Evolutionary conservation across 2,329 filamentous ascomycete species (phyloP).

Genomic region (Beauveria sp.): DNA sequence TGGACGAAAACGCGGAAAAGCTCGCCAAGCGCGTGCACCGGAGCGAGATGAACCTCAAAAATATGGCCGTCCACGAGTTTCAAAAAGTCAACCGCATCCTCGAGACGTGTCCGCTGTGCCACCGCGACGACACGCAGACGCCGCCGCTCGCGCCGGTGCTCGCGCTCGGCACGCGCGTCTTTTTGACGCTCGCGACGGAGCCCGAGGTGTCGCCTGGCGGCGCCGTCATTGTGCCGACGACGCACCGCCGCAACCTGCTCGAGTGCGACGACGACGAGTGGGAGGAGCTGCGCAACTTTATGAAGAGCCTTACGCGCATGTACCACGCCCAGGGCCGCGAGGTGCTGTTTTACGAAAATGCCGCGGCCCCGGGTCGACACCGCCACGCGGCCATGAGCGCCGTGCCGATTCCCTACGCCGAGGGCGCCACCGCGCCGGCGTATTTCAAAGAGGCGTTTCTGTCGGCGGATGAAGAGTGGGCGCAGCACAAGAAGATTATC

Average conservation of each 20-base stretch:
- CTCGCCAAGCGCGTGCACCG: constrained; percentile 82
- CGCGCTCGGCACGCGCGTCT: constrained; percentile 78
- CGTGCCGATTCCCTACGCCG: constrained; percentile 79
- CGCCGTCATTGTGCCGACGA: constrained; percentile 80
- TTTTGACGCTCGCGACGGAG: constrained; percentile 79
- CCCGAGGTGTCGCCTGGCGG: constrained; percentile 80
- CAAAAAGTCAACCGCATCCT: constrained; percentile 83
- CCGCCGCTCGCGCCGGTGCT: constrained; percentile 79
- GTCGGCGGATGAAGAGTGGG: constrained; percentile 83
- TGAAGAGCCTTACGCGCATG: constrained; percentile 91
- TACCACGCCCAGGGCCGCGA: constrained; percentile 90
- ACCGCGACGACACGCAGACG: constrained; percentile 71
- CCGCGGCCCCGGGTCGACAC: constrained; percentile 68
- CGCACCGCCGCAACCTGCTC: constrained; percentile 83
- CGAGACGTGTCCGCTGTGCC: constrained; percentile 82
- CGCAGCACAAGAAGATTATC: constrained; percentile 89
- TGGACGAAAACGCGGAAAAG: constrained; percentile 92
- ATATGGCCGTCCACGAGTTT: constrained; percentile 78
- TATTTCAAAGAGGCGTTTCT: constrained; percentile 96
- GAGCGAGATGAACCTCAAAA: constrained; percentile 80
- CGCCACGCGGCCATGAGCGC: constrained; percentile 79
- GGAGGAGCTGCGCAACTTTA: constrained; percentile 98
- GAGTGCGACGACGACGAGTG: constrained; percentile 99
- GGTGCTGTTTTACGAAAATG: constrained; percentile 97
- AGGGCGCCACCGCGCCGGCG: constrained; percentile 86